A percentile compares a stretch with the other conserved stretches of the same genome.
phyloP scores from a whole-genome alignment of 2,329 filamentous ascomycete species.

The Fusarium fracticaudum region DNA sequence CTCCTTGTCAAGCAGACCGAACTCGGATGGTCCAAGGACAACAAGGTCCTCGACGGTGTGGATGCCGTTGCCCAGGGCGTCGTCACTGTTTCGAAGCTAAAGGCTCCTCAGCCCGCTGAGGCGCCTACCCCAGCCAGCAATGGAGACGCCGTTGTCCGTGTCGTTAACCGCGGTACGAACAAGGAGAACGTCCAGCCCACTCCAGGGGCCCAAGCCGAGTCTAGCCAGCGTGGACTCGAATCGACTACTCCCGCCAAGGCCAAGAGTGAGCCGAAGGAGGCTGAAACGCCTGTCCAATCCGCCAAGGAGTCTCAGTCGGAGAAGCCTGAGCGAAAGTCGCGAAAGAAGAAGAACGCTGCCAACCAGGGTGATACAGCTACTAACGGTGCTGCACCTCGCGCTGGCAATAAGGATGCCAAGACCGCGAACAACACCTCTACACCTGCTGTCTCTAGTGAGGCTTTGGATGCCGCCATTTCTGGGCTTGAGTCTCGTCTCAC shows the following conservation, averaged over 20 bases:
- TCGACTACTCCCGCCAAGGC: conserved; percentile 49
- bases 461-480: conserved; percentile 63
- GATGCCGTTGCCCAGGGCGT: conserved; percentile 79
- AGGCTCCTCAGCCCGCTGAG: conserved; percentile 59
- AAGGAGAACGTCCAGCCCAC: conserved; percentile 50
- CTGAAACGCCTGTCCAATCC: conserved; percentile 54
- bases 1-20: conserved; percentile 87
- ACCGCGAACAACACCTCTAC: conserved; percentile 35
- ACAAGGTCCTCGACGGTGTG: conserved; percentile 83
- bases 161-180: conserved; percentile 46
- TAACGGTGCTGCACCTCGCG: conserved; percentile 53
- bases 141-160: conserved; percentile 48
- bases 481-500: conserved; percentile 63
- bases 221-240: conserved; percentile 47
- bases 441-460: conserved; percentile 54
- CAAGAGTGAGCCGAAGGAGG: conserved; percentile 59
- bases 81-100: conserved; percentile 79
- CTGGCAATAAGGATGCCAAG: conserved; percentile 50
- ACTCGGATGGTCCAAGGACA: conserved; percentile 90
- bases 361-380: conserved; percentile 56
- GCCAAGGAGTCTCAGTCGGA: conserved; percentile 57
- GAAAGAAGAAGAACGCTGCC: conserved; percentile 72
- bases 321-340: conserved; percentile 68
- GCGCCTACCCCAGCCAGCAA: conserved; percentile 46
- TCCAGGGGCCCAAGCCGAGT: conserved; percentile 39